Evolutionary conservation across 176 grass and related monocot genomes (phyloP).

Genomic region (Musa schizocarpa): DNA sequence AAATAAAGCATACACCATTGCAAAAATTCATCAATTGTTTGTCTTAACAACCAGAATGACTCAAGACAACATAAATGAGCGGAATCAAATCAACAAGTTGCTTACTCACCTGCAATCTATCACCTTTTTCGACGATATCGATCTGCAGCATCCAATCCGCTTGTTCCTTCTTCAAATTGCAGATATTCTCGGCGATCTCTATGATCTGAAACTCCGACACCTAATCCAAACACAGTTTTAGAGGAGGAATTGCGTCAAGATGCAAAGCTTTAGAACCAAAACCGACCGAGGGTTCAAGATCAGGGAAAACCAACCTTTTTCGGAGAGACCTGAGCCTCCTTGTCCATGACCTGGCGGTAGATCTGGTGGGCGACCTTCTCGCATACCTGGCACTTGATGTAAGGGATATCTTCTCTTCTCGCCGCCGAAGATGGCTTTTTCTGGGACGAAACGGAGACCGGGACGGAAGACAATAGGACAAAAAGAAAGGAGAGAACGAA

Average conservation of each 20-base stretch:
- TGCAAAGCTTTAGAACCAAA: neutral
- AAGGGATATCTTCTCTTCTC: constrained; percentile 83
- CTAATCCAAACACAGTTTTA: constrained; percentile 27
- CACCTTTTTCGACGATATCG: constrained; percentile 82
- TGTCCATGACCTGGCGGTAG: constrained; percentile 51
- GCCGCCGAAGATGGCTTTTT: constrained; percentile 60
- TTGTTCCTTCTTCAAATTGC: constrained; percentile 96
- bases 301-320: constrained; percentile 43
- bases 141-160: constrained; percentile 91
- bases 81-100: neutral
- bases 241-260: constrained; percentile 5
- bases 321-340: constrained; percentile 40
- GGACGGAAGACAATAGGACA: constrained; percentile 16
- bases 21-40: neutral
- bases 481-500: constrained; percentile 25
- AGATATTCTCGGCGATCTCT: constrained; percentile 95
- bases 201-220: constrained; percentile 93
- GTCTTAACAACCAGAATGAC: neutral
- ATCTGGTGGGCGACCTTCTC: constrained; percentile 88
- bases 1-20: neutral
- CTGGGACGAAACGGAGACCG: constrained; percentile 1
- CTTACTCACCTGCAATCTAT: constrained; percentile 59
- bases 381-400: constrained; percentile 92
- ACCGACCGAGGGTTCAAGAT: neutral
- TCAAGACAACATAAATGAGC: neutral